A percentile compares a stretch with the other conserved stretches of the same genome.
Conservation (phyloP, 805 yeast genomes). For the Candida sanyiensis region DNA sequence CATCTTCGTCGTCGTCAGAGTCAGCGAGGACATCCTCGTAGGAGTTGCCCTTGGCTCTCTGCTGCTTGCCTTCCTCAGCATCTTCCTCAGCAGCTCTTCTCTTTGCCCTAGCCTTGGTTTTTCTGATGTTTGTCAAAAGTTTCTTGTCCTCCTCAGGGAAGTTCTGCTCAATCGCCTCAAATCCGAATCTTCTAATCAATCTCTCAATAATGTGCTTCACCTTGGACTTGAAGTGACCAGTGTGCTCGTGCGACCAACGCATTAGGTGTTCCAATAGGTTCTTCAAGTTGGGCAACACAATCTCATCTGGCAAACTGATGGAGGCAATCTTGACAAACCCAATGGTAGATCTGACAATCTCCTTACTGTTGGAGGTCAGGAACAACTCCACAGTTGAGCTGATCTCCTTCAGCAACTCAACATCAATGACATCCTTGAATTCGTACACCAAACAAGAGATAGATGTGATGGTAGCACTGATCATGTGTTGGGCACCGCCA, state of each 20-base stretch:
- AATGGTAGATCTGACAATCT: conserved; percentile 88
- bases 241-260: conserved; percentile 94
- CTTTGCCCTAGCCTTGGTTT: conserved; percentile 78
- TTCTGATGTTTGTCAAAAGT: conserved; percentile 77
- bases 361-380: conserved; percentile 84
- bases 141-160: conserved; percentile 91
- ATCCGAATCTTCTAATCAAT: conserved; percentile 84
- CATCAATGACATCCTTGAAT: conserved; percentile 60
- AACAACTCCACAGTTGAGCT: conserved; percentile 84
- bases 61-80: conserved; percentile 30
- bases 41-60: conserved; percentile 67
- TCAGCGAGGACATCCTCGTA: conserved; percentile 89
- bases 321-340: conserved; percentile 92
- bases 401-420: conserved; percentile 62
- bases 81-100: conserved; percentile 52
- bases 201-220: conserved; percentile 92
- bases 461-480: conserved; percentile 92
- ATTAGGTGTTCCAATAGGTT: conserved; percentile 66
- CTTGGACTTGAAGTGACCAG: conserved; percentile 88
- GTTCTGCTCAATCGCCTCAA: conserved; percentile 68
- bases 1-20: conserved; percentile 54
- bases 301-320: conserved; percentile 72
- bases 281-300: conserved; percentile 59
- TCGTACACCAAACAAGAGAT: conserved; percentile 83
- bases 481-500: conserved; percentile 91